phyloP scores from a whole-genome alignment of 441 rosid genomes.

The Pelargonium citronellum region DNA sequence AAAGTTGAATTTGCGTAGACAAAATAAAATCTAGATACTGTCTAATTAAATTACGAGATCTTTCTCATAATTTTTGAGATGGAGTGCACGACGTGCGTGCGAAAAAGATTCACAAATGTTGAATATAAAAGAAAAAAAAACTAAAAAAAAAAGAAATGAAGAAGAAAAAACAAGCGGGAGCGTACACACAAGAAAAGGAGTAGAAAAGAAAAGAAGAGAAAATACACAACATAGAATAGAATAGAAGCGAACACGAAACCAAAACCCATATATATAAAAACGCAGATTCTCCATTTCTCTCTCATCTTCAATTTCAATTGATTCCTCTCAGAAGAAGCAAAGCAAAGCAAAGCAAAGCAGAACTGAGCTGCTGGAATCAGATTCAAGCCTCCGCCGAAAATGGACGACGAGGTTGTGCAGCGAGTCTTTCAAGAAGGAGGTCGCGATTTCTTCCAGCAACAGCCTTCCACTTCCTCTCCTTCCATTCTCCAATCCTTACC shows the following conservation, averaged over 20 bases:
- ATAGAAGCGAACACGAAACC: neutral
- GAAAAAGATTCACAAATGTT: too few species aligned
- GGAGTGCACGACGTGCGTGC: too few species aligned
- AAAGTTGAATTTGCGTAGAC: too few species aligned
- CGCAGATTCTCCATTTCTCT: neutral
- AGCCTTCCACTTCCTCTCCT: slow-evolving; percentile 63
- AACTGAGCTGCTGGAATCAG: neutral
- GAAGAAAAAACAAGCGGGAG: slow-evolving; percentile 28
- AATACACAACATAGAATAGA: neutral
- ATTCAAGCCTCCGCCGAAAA: slow-evolving; percentile 18
- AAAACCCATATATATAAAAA: neutral
- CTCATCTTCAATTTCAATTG: slow-evolving; percentile 10
- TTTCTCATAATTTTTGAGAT: too few species aligned
- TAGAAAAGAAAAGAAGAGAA: neutral
- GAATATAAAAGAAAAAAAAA: too few species aligned
- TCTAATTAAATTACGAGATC: too few species aligned
- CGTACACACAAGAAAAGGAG: slow-evolving; percentile 20
- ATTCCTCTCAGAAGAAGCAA: slow-evolving; percentile 7
- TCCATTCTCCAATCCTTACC: slow-evolving; percentile 92
- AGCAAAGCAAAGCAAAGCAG: neutral
- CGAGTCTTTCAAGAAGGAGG: slow-evolving; percentile 89
- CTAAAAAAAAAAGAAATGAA: too few species aligned
- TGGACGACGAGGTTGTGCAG: slow-evolving; percentile 95
- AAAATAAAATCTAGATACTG: too few species aligned
- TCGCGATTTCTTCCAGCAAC: slow-evolving; percentile 79